Evolutionary conservation across 108 stramenopile species (phyloP).

Genomic region (Epipyxis sp.): DNA sequence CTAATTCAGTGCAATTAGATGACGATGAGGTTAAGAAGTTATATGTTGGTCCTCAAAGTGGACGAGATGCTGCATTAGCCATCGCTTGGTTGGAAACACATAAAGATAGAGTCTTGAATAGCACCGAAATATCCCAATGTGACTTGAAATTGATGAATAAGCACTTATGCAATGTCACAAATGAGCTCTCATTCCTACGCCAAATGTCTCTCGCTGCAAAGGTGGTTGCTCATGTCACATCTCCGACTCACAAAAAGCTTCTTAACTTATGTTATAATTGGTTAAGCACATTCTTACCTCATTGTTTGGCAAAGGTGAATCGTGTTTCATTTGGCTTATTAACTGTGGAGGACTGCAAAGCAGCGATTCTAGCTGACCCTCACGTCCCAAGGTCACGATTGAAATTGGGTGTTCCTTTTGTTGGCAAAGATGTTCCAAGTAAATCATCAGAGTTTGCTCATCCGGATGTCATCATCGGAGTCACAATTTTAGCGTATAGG

Average conservation of each 20-base stretch:
- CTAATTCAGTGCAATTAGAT: conserved; percentile 28
- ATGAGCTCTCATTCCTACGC: conserved; percentile 17
- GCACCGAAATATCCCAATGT: not conserved
- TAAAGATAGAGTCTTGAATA: too few relatives aligned
- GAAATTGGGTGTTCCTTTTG: conserved; percentile 45
- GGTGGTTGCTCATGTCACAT: conserved; percentile 17
- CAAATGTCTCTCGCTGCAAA: conserved; percentile 10
- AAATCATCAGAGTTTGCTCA: conserved; percentile 43
- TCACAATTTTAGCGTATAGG: conserved; percentile 41
- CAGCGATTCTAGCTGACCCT: conserved; percentile 1
- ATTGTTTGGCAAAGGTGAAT: conserved; percentile 41
- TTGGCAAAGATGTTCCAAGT: conserved; percentile 48
- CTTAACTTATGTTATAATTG: conserved; percentile 34
- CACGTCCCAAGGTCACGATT: conserved; percentile 26
- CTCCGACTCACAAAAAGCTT: conserved; percentile 40
- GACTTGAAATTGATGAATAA: not conserved
- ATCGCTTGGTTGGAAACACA: conserved; percentile 12
- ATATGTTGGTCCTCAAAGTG: not conserved
- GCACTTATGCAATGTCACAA: not conserved
- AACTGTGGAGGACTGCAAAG: conserved; percentile 28
- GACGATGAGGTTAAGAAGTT: not conserved
- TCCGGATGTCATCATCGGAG: conserved; percentile 44
- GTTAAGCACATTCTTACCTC: conserved; percentile 40
- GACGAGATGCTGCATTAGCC: conserved; percentile 6
- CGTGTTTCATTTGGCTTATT: conserved; percentile 47